Base-by-base conservation (phyloP, 2,329 filamentous ascomycete species). In the Aspergillus piperis region DNA sequence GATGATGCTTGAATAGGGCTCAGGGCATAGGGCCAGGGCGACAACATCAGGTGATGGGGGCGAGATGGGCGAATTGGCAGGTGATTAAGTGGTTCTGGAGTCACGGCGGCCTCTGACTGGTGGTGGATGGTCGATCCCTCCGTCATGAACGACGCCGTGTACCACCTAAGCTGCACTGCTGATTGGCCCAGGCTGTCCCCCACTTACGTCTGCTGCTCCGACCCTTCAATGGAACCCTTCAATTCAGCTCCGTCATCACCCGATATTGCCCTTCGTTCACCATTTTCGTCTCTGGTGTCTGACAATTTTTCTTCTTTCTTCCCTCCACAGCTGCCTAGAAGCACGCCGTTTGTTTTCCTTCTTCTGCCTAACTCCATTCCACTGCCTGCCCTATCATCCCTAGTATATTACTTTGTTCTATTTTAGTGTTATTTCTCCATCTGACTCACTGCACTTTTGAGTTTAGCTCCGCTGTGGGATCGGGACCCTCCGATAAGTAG, bases 201-300 rank as follows among this genome's bases (percentile, higher is more conserved):
- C 50, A 27, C 59, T 13, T 36, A 36, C 57, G 55, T 60, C 44
- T 57, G 55, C 25, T 54, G 21, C 62, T 50, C 62, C 53, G 51
- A 61, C 44, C 32, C 36, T 60, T 59, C 42, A 38, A 53, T 59
- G 25, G 47, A 50, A 50, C 47, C 23, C 27, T 27, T 27, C 36
- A 54, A 41, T 41, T 49, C 38, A 41, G 17, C 36, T 57, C 54
- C 59, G 57, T 58, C 13, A 27, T 58, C 57, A 57, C 62, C 62
- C 62, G 59, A 62, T 62, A 51, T 50, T 15, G 44, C 60, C 47
- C 54, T 47, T 64, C 61, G 39, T 57, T 64, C 55, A 38, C 44
- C 53, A 54, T 59, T 59, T 60, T 48, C 52, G 30, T 55, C 44
- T 42, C 61, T 27, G 32, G 41, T 38, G 32, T 63, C 52, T 47